phyloP scores from a whole-genome alignment of 345 rosid species.

The Combretum micranthum region DNA sequence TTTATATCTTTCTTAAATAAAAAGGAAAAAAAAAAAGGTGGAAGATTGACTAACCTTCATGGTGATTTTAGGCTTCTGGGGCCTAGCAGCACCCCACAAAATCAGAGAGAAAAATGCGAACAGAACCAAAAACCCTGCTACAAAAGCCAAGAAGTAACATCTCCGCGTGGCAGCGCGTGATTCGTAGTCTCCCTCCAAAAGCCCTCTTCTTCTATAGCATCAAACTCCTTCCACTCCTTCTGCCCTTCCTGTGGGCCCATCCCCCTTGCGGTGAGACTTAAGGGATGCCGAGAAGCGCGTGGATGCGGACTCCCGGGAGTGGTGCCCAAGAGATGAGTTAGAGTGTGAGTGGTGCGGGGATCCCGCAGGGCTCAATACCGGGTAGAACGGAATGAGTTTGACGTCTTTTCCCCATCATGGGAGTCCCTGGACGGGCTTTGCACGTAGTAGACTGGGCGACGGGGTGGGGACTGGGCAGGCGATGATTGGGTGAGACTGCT shows the following conservation, averaged over 20 bases:
- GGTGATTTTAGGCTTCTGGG: slow-evolving; percentile 51
- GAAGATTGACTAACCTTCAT: slow-evolving; percentile 37
- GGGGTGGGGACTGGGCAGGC: slow-evolving; percentile 34
- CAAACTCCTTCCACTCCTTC: slow-evolving; percentile 44
- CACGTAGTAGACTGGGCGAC: slow-evolving; percentile 54
- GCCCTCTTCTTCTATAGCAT: slow-evolving; percentile 68
- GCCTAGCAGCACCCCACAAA: slow-evolving; percentile 62
- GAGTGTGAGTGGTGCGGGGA: slow-evolving; percentile 73
- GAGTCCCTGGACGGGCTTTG: slow-evolving; percentile 73
- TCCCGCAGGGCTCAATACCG: slow-evolving; percentile 51
- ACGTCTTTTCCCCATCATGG: slow-evolving; percentile 59
- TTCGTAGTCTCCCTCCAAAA: slow-evolving; percentile 28
- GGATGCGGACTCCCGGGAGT: slow-evolving; percentile 61
- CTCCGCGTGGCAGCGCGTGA: slow-evolving; percentile 30
- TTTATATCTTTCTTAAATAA: not conserved
- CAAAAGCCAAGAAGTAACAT: slow-evolving; percentile 43
- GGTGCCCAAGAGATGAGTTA: slow-evolving; percentile 68
- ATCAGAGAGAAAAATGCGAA: slow-evolving; percentile 53
- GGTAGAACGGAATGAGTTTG: slow-evolving; percentile 67
- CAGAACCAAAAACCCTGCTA: slow-evolving; percentile 40
- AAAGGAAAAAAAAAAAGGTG: not conserved
- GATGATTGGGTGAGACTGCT: slow-evolving; percentile 57
- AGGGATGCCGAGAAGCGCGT: slow-evolving; percentile 52
- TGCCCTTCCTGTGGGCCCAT: slow-evolving; percentile 8
- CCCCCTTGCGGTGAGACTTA: slow-evolving; percentile 24